Base-by-base conservation (phyloP, 148 eudicot genomes). In the Chenopodium suecicum region DNA sequence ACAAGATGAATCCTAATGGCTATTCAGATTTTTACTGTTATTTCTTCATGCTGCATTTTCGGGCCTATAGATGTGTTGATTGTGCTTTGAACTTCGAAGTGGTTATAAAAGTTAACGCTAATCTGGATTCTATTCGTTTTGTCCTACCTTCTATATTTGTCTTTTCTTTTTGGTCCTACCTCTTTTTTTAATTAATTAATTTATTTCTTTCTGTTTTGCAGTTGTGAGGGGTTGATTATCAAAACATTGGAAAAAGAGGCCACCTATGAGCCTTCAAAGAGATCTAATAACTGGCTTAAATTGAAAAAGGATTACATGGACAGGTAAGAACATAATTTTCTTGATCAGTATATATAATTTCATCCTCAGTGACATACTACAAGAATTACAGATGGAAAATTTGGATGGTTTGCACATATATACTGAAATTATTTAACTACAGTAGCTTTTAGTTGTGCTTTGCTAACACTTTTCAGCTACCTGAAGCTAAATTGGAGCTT, bases 231-330 rank as follows among this genome's bases (percentile, higher is more conserved):
- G 70, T 82, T 96, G 88, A 96, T 96, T 70, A 90, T 96, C 88
- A 96, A 96, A 91, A 94, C 99, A 60, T 84, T 96, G 91, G 88
- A 83, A 74, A 89, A 64, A 86, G 98, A 96, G 79, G 98, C 99
- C 74, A 96, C 99, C 20, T 96, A 96, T 87, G 99, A 96, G 89
- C 99, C 99, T 63, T 88, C 99, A 71, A 94, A 94, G 83, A 90
- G 99, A 83, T 96, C 99, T 48, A 86, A 94, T 81, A 96, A 96
- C 87, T 96, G 99, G 99, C 88, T 96, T 54, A 96, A 96, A 79
- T 64, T 96, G 88, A 94, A 96, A 76, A 96, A 94, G 88, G 99
- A 96, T 86, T 96, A 94, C 80, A 94, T 96, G 95, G 95, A 95
- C 34, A 91, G 94, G 98, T 91, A 83, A 65, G 73, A 66, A n/a